Percentiles rank a stretch among this genome's conserved stretches.
Conservation (phyloP, 768 basidiomycete species). For the Boletus subcaerulescens region DNA sequence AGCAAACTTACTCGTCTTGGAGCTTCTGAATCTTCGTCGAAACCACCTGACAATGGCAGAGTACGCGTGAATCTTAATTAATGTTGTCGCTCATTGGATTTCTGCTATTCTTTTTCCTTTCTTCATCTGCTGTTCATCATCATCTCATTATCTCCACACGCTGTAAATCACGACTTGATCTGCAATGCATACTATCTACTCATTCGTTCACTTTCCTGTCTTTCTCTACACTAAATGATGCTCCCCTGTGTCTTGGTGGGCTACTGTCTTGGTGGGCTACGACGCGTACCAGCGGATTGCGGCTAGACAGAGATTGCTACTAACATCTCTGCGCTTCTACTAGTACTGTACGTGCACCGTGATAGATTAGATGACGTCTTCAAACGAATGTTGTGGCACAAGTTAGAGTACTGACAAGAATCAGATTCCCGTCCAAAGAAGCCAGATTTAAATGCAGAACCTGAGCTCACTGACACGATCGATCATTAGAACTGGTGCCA, state of each 20-base stretch:
- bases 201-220: conserved; percentile 3
- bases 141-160: conserved; percentile 22
- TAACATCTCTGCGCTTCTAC: too few relatives aligned
- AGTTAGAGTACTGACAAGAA: too few relatives aligned
- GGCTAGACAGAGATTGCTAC: too few relatives aligned
- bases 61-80: conserved; percentile 36
- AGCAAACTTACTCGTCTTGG: conserved; percentile 28
- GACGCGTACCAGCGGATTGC: too few relatives aligned
- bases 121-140: not conserved
- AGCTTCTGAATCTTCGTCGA: conserved; percentile 26
- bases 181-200: conserved; percentile 23
- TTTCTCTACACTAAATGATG: conserved; percentile 5
- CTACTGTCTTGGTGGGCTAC: too few relatives aligned
- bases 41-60: conserved; percentile 33
- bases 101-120: not conserved
- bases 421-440: too few relatives aligned
- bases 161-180: conserved; percentile 24
- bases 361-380: too few relatives aligned
- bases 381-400: too few relatives aligned
- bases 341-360: too few relatives aligned
- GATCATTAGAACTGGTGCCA: too few relatives aligned
- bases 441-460: too few relatives aligned
- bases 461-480: too few relatives aligned
- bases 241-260: not conserved
- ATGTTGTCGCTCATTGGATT: conserved; percentile 20